Evolutionary conservation across 768 basidiomycete genomes (phyloP).

Genomic region (Coprinellus micaceus): DNA sequence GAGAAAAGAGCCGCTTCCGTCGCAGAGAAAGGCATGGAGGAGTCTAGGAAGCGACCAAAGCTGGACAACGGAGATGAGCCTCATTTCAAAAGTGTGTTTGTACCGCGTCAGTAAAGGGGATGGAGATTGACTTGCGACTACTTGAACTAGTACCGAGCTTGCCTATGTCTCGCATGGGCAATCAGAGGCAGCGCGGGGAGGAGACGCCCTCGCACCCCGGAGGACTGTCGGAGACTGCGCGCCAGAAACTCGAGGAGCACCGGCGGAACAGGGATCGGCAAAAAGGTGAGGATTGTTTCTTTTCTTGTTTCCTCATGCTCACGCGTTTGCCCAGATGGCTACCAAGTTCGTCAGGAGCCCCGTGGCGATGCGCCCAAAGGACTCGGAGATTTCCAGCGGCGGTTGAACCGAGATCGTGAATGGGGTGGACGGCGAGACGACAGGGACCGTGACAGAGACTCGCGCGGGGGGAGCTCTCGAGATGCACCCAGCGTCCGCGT

Average conservation of each 20-base stretch:
- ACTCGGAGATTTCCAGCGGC: conserved; percentile 89
- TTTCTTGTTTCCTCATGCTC: neutral
- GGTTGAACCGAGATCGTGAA: conserved; percentile 73
- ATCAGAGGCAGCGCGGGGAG: conserved; percentile 70
- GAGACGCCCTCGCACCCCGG: conserved; percentile 94
- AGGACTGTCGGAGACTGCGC: conserved; percentile 76
- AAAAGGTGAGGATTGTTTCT: conserved; percentile 41
- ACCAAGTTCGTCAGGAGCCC: conserved; percentile 54
- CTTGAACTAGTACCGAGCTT: conserved; percentile 69
- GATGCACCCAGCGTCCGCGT: conserved; percentile 84
- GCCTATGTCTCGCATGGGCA: conserved; percentile 52
- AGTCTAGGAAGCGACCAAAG: conserved; percentile 64
- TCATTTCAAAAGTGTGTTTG: conserved; percentile 77
- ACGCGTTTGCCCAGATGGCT: conserved; percentile 54
- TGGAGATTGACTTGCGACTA: conserved; percentile 9
- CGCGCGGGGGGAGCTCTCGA: conserved; percentile 29
- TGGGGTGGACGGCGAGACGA: conserved; percentile 51
- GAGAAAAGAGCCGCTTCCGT: conserved; percentile 75
- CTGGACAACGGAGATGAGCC: conserved; percentile 63
- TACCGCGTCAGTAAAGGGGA: neutral
- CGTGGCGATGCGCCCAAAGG: conserved; percentile 63
- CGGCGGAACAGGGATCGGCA: conserved; percentile 67
- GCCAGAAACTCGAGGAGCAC: conserved; percentile 73
- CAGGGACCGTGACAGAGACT: conserved; percentile 51
- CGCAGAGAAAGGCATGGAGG: conserved; percentile 37